These are phyloP conservation scores for Pythium insidiosum DNA, from an alignment of 352 stramenopile species.

Conservation along the genomic window DNA sequence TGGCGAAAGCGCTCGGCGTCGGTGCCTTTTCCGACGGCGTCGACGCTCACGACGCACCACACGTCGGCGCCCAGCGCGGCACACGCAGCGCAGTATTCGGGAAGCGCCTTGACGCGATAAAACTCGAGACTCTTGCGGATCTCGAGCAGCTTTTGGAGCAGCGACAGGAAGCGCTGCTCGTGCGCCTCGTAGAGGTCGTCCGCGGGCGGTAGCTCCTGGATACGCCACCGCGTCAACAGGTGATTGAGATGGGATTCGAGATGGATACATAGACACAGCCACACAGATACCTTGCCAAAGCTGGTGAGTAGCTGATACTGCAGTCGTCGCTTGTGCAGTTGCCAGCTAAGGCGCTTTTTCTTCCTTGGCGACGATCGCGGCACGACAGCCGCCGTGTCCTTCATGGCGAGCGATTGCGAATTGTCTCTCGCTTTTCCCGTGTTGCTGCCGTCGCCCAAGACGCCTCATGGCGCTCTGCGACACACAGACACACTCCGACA, in stretches of 20 bases:
- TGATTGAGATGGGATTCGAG: not conserved
- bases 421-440: not conserved
- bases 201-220: conserved; percentile 31
- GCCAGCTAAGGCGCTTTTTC: conserved; percentile 39
- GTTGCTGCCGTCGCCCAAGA: no score
- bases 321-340: conserved; percentile 49
- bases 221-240: not conserved
- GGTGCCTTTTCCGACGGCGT: conserved; percentile 44
- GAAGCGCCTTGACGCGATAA: conserved; percentile 51
- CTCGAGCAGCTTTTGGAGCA: conserved; percentile 65
- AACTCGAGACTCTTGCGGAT: conserved; percentile 63
- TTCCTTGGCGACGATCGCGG: conserved; percentile 25
- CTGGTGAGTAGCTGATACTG: conserved; percentile 44
- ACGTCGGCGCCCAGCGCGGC: conserved; percentile 58
- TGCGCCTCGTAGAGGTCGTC: conserved; percentile 67
- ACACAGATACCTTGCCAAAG: conserved; percentile 35
- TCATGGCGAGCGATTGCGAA: conserved; percentile 3
- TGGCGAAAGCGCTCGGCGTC: conserved; percentile 69
- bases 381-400: conserved; percentile 8
- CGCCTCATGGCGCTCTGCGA: no score
- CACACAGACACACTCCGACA: no score
- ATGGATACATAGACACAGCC: no score
- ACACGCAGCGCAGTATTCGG: conserved; percentile 52
- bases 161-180: conserved; percentile 54
- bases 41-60: conserved; percentile 66